A percentile compares a stretch with the other conserved stretches of the same genome.
Evolutionary conservation across 768 basidiomycete species (phyloP).

Genomic region (Collybia nuda): DNA sequence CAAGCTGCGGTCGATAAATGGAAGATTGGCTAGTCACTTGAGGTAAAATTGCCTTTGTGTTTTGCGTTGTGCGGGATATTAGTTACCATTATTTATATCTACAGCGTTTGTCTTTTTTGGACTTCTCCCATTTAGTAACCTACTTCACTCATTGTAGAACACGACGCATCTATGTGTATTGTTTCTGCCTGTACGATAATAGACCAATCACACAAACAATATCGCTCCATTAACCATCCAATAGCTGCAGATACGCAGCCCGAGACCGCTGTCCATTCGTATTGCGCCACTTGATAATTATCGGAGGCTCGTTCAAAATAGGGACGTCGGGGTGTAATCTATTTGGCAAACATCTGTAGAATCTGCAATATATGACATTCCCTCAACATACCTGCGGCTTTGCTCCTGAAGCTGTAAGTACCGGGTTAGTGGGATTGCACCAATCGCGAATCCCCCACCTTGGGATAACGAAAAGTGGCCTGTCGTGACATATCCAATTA

Average conservation of each 20-base stretch:
- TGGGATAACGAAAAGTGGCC: constrained; percentile 80
- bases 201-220: background rate
- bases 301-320: constrained; percentile 21
- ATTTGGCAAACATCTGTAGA: constrained; percentile 2
- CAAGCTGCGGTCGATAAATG: constrained; percentile 76
- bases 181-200: constrained; percentile 6
- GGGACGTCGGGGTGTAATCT: constrained; percentile 25
- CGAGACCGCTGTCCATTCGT: constrained; percentile 54
- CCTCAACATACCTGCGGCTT: constrained; percentile 27
- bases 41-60: background rate
- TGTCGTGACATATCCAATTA: constrained; percentile 84
- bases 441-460: constrained; percentile 79
- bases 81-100: constrained; percentile 4
- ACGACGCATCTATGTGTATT: constrained; percentile 4
- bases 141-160: constrained; percentile 7
- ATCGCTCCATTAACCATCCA: constrained; percentile 13
- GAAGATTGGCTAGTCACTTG: constrained; percentile 46
- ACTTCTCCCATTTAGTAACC: constrained; percentile 3
- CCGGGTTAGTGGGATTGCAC: constrained; percentile 58
- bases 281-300: constrained; percentile 67
- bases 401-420: constrained; percentile 56
- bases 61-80: background rate
- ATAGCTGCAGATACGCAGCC: constrained; percentile 41
- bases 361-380: background rate
- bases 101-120: background rate